A percentile compares a stretch with the other conserved stretches of the same genome.
phyloP scores from a whole-genome alignment of 768 basidiomycete genomes.

The Tubosaeta sp. region DNA sequence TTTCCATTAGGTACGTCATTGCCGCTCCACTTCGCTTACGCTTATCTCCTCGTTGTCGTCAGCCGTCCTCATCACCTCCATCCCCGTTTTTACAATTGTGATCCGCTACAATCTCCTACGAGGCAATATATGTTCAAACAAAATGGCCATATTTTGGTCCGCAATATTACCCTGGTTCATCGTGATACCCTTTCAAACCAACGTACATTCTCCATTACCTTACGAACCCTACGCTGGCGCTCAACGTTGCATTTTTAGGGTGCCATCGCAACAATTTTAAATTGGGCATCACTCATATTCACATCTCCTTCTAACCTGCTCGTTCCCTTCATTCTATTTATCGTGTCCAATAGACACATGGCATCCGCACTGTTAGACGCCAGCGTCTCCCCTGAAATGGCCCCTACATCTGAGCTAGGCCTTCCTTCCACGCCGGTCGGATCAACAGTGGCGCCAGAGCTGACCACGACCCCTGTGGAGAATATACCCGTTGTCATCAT shows the following conservation, averaged over 20 bases:
- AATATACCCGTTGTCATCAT: constrained; percentile 17
- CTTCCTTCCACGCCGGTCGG: background rate
- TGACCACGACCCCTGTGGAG: background rate
- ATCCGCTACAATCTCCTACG: constrained; percentile 24
- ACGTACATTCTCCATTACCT: constrained; percentile 6
- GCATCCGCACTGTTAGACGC: constrained; percentile 20
- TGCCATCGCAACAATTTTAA: constrained; percentile 15
- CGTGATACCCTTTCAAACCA: constrained; percentile 24
- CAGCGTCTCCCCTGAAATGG: constrained; percentile 3
- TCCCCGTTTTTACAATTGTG: constrained; percentile 23
- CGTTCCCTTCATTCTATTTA: constrained; percentile 19
- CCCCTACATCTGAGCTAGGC: background rate
- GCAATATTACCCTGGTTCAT: constrained; percentile 22
- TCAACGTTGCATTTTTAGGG: constrained; percentile 3
- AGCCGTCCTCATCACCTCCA: constrained; percentile 25
- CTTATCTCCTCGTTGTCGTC: background rate
- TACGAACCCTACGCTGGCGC: background rate
- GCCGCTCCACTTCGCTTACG: too few species aligned
- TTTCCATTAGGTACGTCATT: constrained; percentile 18
- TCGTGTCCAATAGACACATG: constrained; percentile 15
- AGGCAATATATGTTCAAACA: constrained; percentile 23
- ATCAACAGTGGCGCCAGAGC: background rate
- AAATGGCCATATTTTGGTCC: constrained; percentile 21
- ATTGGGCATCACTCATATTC: constrained; percentile 25
- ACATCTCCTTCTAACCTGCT: constrained; percentile 22